Conservation (phyloP, 108 stramenopile species). For the Conticribra guillardii region DNA sequence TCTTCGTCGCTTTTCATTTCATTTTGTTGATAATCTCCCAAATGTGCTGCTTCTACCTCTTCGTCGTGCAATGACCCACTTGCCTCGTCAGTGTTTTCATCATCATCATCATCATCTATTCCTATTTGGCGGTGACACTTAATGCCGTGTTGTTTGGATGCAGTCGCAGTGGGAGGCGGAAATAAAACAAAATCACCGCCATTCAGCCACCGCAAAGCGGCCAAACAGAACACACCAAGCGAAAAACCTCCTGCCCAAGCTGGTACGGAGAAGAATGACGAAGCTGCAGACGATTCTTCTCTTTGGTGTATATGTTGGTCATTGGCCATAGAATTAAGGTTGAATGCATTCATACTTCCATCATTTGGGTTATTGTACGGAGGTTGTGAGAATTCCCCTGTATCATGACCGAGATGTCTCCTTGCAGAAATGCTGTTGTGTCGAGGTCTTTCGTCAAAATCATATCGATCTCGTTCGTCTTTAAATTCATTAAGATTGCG, state of each 20-base stretch:
- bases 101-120: slow-evolving; percentile 24
- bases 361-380: slow-evolving; percentile 1
- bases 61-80: slow-evolving; percentile 12
- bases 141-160: neutral
- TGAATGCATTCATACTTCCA: neutral
- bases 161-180: slow-evolving; percentile 55
- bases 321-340: neutral
- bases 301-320: neutral
- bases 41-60: neutral
- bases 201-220: slow-evolving; percentile 85
- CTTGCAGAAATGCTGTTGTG: neutral
- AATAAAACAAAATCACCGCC: slow-evolving; percentile 83
- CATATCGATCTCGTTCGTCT: neutral
- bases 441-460: neutral
- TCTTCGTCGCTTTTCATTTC: neutral
- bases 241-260: slow-evolving; percentile 45
- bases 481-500: neutral
- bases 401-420: neutral
- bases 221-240: slow-evolving; percentile 46
- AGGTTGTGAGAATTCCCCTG: slow-evolving; percentile 7
- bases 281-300: neutral
- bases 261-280: slow-evolving; percentile 11
- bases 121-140: neutral
- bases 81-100: slow-evolving; percentile 33
- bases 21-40: neutral